Evolutionary conservation across 345 rosid species (phyloP).

Genomic region (Sapria himalayana): DNA sequence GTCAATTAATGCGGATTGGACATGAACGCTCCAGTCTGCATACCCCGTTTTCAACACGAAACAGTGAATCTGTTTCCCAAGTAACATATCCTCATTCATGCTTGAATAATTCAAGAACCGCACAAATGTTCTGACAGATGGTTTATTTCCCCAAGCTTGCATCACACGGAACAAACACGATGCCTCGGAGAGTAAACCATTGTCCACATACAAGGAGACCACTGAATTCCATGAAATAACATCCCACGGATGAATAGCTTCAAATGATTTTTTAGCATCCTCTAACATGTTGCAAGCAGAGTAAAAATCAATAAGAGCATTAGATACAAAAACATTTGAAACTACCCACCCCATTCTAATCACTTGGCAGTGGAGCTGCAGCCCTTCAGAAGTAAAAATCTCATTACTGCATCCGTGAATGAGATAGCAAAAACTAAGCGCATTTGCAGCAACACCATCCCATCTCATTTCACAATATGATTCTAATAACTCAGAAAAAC

Average conservation of each 20-base stretch:
- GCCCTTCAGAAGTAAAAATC: conserved; percentile 35
- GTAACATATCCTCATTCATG: conserved; percentile 15
- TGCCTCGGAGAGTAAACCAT: conserved; percentile 24
- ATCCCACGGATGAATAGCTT: conserved; percentile 21
- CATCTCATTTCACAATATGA: conserved; percentile 21
- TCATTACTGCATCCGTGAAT: conserved; percentile 30
- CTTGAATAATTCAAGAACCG: conserved; percentile 44
- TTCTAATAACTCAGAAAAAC: conserved; percentile 16
- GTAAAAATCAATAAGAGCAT: conserved; percentile 54
- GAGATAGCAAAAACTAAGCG: conserved; percentile 51
- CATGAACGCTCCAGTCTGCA: conserved; percentile 17
- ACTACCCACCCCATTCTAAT: conserved; percentile 34
- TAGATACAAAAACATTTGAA: conserved; percentile 33
- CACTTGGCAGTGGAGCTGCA: conserved; percentile 40
- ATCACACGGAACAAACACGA: conserved; percentile 32
- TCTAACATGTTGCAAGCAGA: conserved; percentile 30
- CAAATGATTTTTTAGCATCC: conserved; percentile 31
- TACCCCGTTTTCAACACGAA: conserved; percentile 40
- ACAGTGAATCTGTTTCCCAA: conserved; percentile 55
- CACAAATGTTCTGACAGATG: conserved; percentile 36
- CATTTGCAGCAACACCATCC: conserved; percentile 31
- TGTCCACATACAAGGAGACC: conserved; percentile 22
- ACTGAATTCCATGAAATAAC: conserved; percentile 73
- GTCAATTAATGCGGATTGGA: conserved; percentile 48
- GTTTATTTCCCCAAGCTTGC: conserved; percentile 53